phyloP scores from a whole-genome alignment of 805 yeast genomes.

The Teunomyces funiuensis region DNA sequence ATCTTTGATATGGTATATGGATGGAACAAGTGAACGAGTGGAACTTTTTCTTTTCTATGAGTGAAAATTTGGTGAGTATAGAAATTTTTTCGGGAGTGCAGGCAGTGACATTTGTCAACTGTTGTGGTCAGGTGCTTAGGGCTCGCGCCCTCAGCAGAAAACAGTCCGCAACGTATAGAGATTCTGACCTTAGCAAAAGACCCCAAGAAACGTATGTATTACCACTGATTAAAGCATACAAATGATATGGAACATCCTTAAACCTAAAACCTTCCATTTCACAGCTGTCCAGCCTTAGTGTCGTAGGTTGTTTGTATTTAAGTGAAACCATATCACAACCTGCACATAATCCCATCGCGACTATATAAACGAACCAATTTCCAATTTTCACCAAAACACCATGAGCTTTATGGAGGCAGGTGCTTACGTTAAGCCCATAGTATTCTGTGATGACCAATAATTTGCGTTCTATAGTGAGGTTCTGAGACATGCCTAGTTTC shows the following conservation, averaged over 20 bases:
- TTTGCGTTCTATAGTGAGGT: conserved; percentile 48
- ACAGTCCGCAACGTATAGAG: no score
- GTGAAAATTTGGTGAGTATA: conserved; percentile 5
- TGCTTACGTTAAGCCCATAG: conserved; percentile 6
- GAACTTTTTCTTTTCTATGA: conserved; percentile 3
- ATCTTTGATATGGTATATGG: conserved; percentile 6
- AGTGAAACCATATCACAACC: no score
- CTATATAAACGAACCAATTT: neutral
- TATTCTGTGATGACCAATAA: conserved; percentile 40
- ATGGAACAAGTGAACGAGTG: conserved; percentile 3
- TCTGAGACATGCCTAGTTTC: conserved; percentile 49
- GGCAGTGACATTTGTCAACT: neutral
- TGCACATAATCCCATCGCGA: neutral
- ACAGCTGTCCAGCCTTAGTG: no score
- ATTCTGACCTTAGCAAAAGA: no score
- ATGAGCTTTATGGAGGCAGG: conserved; percentile 6
- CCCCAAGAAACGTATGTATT: no score
- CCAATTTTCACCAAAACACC: neutral
- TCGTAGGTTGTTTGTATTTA: neutral
- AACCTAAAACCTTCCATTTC: no score
- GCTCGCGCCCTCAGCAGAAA: neutral
- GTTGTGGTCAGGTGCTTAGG: neutral
- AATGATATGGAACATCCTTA: no score
- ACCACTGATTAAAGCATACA: no score
- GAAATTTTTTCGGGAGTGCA: conserved; percentile 6